Conservation (phyloP, 768 basidiomycete genomes). For the Tubosaeta sp. region DNA sequence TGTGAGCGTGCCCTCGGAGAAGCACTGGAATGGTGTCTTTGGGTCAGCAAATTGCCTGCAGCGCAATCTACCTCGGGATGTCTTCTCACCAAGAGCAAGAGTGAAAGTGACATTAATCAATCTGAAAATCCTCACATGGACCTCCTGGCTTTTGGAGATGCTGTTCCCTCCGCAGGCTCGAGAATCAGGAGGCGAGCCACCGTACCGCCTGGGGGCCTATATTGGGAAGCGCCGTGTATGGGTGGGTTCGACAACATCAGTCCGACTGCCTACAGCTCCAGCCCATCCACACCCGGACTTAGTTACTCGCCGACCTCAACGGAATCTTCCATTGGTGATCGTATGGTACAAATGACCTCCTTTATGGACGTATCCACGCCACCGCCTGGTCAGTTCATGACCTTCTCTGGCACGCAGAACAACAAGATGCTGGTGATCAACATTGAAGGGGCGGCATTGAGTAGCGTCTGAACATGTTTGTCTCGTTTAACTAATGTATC, state of each 20-base stretch:
- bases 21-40: constrained; percentile 60
- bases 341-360: constrained; percentile 51
- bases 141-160: not conserved
- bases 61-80: constrained; percentile 33
- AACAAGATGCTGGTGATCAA: no score
- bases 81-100: constrained; percentile 56
- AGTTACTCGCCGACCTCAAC: constrained; percentile 58
- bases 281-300: constrained; percentile 54
- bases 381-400: no score
- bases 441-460: no score
- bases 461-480: no score
- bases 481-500: no score
- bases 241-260: constrained; percentile 10
- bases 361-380: constrained; percentile 28
- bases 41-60: constrained; percentile 72
- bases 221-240: constrained; percentile 10
- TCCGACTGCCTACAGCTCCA: constrained; percentile 27
- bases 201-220: constrained; percentile 34
- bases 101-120: constrained; percentile 95
- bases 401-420: no score
- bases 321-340: constrained; percentile 52
- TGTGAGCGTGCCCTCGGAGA: constrained; percentile 87
- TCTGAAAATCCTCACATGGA: constrained; percentile 33
- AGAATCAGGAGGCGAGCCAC: constrained; percentile 38
- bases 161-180: constrained; percentile 35